phyloP scores from a whole-genome alignment of 225 moss, liverwort and hornwort species.

The Straminergon stramineum region DNA sequence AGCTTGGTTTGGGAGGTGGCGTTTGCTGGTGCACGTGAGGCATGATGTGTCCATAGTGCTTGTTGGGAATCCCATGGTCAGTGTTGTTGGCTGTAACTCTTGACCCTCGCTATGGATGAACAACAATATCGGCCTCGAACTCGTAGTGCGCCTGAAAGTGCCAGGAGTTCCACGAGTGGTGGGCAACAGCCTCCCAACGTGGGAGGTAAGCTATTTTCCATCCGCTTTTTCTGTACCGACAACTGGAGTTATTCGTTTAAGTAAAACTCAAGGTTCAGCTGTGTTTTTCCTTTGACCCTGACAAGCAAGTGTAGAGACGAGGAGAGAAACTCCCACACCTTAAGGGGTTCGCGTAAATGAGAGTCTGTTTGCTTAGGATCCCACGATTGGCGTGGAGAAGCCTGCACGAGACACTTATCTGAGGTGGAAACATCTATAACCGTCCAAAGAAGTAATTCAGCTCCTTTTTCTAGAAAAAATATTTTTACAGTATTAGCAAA shows the following conservation, averaged over 20 bases:
- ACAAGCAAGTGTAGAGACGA: background rate
- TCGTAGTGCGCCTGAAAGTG: rapidly evolving
- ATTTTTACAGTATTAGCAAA: too few relatives aligned
- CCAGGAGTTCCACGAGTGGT: background rate
- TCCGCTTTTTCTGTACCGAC: background rate
- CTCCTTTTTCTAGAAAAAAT: too few relatives aligned
- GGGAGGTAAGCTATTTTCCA: background rate
- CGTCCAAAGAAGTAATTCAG: too few relatives aligned
- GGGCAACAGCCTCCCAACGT: too few relatives aligned
- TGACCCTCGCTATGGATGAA: background rate
- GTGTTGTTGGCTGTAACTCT: background rate
- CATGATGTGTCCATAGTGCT: background rate
- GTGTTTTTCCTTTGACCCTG: background rate
- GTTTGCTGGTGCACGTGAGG: background rate
- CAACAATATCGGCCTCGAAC: too few relatives aligned
- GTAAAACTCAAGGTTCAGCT: background rate
- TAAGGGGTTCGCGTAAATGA: background rate
- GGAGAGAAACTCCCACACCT: background rate
- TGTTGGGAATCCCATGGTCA: background rate
- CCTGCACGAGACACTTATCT: background rate
- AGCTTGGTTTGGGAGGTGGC: background rate
- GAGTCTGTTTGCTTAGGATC: background rate
- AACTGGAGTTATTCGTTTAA: too few relatives aligned
- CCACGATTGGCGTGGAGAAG: background rate
- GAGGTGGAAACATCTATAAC: too few relatives aligned